Evolutionary conservation across 306 rosid genomes (phyloP), one percentile per base, ranked within the genome.

Genomic region (Prunus mume): DNA sequence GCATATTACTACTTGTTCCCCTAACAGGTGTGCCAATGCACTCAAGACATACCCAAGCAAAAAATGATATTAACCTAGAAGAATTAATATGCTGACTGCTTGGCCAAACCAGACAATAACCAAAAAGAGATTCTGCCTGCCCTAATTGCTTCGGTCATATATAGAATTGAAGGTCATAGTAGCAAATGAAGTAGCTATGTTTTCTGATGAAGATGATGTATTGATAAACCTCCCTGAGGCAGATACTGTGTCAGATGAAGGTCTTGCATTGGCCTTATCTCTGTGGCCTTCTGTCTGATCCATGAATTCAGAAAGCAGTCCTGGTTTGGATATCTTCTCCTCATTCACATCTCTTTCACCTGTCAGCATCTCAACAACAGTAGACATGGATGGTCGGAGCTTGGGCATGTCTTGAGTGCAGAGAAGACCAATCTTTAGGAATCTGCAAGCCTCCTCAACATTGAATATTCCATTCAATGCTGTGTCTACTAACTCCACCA

Each of bases 341-440:
- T 82, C 84, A 43, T 76, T 58, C 79, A 89, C 77, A 10, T 90
- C 85, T 20, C 69, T 45, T 73, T 84, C 80, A 68, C 98, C 97
- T 4, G 47, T 68, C 71, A 93, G 85, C 98, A 93, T 89, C 69
- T 75, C 54, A 68, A 88, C 89, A 17, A 89, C 91, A 3, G 71
- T 74, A 49, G 96, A 85, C 97, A 91, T 93, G 49, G 86, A 55
- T 51, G 98, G 98, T 68, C 98, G 88, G 61, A 86, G 87, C 80
- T 88, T 87, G 18, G 93, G 95, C 75, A 86, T 75, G 75, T 91
- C 93, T 79, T 89, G 98, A 10, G 91, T 86, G 93, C 98, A 93
- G 57, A 88, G 87, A 49, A 93, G 96, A 79, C 92, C 87, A 43
- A 93, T 82, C 85, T 86, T 91, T 34, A 88, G 79, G 73, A 79